Conservation (phyloP, 768 basidiomycete genomes). For the Hygrocybe punicea region DNA sequence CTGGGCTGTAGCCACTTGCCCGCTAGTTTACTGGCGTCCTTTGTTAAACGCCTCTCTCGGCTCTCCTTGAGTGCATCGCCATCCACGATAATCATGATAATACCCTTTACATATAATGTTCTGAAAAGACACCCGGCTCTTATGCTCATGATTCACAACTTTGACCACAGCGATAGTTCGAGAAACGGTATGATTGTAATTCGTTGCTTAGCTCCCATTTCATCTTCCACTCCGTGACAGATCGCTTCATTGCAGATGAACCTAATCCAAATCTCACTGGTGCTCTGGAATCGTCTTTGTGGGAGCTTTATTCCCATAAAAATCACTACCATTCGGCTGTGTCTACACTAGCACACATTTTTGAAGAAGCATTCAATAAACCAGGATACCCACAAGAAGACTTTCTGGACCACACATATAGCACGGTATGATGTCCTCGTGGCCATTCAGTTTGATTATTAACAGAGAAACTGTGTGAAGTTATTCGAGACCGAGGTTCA, state of each 20-base stretch:
- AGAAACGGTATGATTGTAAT: conserved; percentile 37
- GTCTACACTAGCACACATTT: conserved; percentile 83
- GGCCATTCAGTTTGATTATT: not conserved
- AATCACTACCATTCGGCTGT: conserved; percentile 83
- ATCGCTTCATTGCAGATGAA: conserved; percentile 70
- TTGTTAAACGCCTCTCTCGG: conserved; percentile 85
- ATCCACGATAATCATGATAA: conserved; percentile 82
- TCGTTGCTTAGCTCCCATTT: not conserved
- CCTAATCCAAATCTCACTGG: conserved; percentile 70
- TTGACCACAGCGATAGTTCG: conserved; percentile 35
- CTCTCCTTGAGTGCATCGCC: conserved; percentile 84
- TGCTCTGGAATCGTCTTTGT: conserved; percentile 84
- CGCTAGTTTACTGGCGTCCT: conserved; percentile 87
- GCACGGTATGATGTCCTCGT: conserved; percentile 48
- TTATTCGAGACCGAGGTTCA: conserved; percentile 82
- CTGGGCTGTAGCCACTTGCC: conserved; percentile 64
- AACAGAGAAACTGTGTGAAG: conserved; percentile 37
- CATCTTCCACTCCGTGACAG: conserved; percentile 21
- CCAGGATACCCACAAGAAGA: conserved; percentile 88
- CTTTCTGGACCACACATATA: conserved; percentile 91
- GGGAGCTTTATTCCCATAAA: conserved; percentile 83
- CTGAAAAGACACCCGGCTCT: conserved; percentile 88
- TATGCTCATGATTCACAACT: conserved; percentile 89
- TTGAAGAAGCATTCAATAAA: conserved; percentile 92
- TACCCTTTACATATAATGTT: conserved; percentile 93